These are phyloP conservation scores for Rhodotorula kratochvilovae DNA, from an alignment of 768 basidiomycete genomes.

Conservation along the genomic window DNA sequence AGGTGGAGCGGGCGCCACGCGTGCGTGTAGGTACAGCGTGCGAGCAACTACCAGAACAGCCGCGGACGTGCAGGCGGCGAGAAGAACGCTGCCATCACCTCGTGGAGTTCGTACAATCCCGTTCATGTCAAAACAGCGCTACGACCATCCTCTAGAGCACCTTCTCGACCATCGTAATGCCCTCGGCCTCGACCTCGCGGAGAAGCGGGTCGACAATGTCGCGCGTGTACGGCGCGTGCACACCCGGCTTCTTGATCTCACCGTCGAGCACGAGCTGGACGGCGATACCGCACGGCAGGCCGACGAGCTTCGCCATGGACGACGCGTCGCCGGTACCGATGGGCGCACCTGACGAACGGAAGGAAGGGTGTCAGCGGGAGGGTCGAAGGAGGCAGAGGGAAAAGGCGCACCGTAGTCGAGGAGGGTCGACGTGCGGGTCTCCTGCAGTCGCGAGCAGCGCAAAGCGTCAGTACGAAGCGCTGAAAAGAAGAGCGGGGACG, in stretches of 20 bases:
- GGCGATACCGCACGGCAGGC: conserved; percentile 89
- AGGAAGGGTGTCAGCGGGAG: too few species aligned
- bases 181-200: conserved; percentile 45
- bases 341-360: too few species aligned
- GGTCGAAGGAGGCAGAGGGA: too few species aligned
- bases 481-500: background rate
- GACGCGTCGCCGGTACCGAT: conserved; percentile 58
- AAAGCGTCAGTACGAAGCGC: background rate
- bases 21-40: too few species aligned
- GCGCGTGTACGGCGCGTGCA: conserved; percentile 72
- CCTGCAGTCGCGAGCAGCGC: conserved; percentile 48
- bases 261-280: conserved; percentile 87
- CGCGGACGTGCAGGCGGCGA: too few species aligned
- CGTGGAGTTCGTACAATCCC: too few species aligned
- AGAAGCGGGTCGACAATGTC: conserved; percentile 41
- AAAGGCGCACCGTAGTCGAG: conserved; percentile 83
- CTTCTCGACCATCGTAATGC: conserved; percentile 44
- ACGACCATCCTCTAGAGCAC: background rate
- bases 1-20: too few species aligned
- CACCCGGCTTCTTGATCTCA: conserved; percentile 67
- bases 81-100: too few species aligned
- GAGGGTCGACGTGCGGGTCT: conserved; percentile 82
- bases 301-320: conserved; percentile 67
- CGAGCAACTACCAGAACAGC: too few species aligned
- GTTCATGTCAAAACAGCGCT: background rate